A percentile compares a stretch with the other conserved stretches of the same genome.
Conservation (phyloP, 1,284 basidiomycete genomes). For the Boletellus sp. region DNA sequence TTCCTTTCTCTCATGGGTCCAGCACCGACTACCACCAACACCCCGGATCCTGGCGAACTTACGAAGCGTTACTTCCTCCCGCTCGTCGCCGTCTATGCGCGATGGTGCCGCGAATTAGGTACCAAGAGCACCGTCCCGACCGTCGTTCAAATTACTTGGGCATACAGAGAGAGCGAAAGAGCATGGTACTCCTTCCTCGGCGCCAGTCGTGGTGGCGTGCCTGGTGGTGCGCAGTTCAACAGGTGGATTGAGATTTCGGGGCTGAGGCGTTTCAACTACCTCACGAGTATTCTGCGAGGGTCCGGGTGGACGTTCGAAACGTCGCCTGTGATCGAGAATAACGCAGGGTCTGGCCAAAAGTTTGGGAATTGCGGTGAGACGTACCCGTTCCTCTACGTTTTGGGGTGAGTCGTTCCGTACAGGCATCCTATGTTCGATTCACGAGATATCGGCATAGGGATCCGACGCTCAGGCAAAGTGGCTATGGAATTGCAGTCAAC, state of each 20-base stretch:
- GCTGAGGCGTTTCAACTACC: neutral
- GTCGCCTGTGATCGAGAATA: no score
- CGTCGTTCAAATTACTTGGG: neutral
- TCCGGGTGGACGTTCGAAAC: no score
- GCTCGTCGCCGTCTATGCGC: neutral
- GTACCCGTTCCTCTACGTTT: constrained; percentile 1
- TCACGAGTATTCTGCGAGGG: neutral
- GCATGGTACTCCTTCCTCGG: neutral
- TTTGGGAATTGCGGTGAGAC: constrained; percentile 2
- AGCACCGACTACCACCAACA: neutral
- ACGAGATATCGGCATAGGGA: neutral
- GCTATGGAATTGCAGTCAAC: neutral
- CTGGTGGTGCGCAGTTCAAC: no score
- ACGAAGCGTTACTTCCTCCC: neutral
- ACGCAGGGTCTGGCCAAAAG: neutral
- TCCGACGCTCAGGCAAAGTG: neutral
- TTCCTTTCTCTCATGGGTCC: neutral
- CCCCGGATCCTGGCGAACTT: no score
- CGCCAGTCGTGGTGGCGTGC: neutral
- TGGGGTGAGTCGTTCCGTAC: neutral
- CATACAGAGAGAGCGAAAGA: neutral
- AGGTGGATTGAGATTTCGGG: no score
- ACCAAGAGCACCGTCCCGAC: neutral
- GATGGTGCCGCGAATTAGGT: neutral
- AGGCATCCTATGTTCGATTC: neutral